Conservation (phyloP, 331 rosid genomes). For the Prunus yedoensis region DNA sequence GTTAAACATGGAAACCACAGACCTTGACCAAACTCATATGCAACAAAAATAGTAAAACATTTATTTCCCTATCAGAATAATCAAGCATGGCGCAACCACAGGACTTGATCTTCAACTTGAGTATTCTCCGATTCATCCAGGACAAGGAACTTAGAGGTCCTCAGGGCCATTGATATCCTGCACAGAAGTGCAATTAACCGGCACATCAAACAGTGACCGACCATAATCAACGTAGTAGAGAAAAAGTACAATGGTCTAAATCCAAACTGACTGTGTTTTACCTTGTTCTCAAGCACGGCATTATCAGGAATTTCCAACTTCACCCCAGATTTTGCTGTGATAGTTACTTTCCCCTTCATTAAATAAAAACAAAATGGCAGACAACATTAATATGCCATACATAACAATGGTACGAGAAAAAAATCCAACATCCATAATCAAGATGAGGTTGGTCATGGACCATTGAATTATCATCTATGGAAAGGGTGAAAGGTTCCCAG, state of each 20-base stretch:
- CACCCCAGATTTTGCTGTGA: constrained; percentile 46
- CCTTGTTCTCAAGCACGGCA: constrained; percentile 58
- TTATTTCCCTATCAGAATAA: constrained; percentile 23
- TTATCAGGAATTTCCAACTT: constrained; percentile 71
- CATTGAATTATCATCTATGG: background rate
- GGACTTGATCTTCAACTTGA: background rate
- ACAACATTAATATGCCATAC: background rate
- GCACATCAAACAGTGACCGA: background rate
- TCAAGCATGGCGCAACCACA: constrained; percentile 4
- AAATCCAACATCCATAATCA: background rate
- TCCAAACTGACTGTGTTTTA: constrained; percentile 20
- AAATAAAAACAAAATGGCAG: background rate
- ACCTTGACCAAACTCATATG: background rate
- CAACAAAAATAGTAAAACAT: background rate
- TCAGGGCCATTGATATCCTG: constrained; percentile 64
- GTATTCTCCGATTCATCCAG: background rate
- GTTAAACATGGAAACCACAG: background rate
- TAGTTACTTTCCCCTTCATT: constrained; percentile 56
- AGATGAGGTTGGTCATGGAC: background rate
- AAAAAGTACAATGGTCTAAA: background rate
- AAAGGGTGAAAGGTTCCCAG: background rate
- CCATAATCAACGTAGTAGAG: background rate
- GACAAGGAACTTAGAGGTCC: constrained; percentile 42
- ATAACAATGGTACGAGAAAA: background rate
- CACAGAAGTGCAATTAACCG: constrained; percentile 18